These are phyloP conservation scores for Ceratocystis harringtonii DNA, from an alignment of 2,329 filamentous ascomycete species.

Conservation along the genomic window DNA sequence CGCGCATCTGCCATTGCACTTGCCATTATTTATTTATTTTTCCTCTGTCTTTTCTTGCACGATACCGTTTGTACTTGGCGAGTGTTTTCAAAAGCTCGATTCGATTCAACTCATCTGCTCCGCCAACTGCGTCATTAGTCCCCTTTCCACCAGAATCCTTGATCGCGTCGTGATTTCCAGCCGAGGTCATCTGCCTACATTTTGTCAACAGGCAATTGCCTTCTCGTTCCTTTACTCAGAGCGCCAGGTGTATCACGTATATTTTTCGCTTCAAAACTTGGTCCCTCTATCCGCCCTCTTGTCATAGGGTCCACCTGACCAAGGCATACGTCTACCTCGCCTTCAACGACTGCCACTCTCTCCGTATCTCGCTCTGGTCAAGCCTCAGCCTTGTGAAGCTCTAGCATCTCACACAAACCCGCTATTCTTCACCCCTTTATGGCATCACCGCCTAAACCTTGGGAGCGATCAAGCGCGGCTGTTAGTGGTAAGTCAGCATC, in stretches of 20 bases:
- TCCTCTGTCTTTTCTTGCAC: background rate
- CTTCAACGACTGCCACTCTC: background rate
- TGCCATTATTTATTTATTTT: background rate
- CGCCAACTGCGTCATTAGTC: constrained; percentile 1
- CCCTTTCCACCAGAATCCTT: background rate
- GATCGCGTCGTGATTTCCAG: background rate
- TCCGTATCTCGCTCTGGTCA: background rate
- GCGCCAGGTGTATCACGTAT: background rate
- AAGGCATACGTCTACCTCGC: background rate
- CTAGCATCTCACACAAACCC: background rate
- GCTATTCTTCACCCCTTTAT: constrained; percentile 25
- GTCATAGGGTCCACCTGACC: background rate
- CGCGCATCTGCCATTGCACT: background rate
- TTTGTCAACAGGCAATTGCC: background rate
- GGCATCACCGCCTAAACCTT: constrained; percentile 89
- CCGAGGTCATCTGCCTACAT: background rate
- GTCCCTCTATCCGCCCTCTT: background rate
- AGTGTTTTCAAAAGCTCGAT: background rate
- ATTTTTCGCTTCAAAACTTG: background rate
- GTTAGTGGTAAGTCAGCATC: constrained; percentile 13
- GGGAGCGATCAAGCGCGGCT: constrained; percentile 63
- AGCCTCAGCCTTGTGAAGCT: background rate
- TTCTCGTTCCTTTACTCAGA: background rate
- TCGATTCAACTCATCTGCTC: background rate
- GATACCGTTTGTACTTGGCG: background rate